Evolutionary conservation across 768 basidiomycete genomes (phyloP).

Genomic region (Pisolithus microcarpus): DNA sequence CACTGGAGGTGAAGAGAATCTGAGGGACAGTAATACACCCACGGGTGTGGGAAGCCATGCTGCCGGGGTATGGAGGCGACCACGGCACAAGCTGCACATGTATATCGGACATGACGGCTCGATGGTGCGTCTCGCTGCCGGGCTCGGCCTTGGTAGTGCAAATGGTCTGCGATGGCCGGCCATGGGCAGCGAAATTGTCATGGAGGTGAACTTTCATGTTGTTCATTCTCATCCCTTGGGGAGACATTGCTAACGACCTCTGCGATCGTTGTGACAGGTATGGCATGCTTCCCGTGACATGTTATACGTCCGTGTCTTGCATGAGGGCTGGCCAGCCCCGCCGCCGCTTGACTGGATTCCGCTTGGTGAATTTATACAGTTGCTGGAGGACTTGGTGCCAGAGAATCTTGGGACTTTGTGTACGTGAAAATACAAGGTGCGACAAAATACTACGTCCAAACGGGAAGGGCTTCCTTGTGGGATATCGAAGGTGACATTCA

Average conservation of each 20-base stretch:
- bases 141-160: conserved; percentile 33
- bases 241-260: no score
- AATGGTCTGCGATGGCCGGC: conserved; percentile 40
- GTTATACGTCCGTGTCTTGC: conserved; percentile 36
- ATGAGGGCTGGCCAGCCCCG: conserved; percentile 36
- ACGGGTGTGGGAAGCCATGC: neutral
- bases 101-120: conserved; percentile 45
- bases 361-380: conserved; percentile 28
- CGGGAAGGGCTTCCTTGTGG: no score
- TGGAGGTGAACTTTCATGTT: conserved; percentile 30
- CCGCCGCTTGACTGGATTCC: conserved; percentile 30
- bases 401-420: conserved; percentile 22
- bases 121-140: conserved; percentile 35
- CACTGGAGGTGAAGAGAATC: no score
- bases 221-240: neutral
- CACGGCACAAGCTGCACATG: conserved; percentile 32
- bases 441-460: neutral
- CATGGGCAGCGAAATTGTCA: conserved; percentile 39
- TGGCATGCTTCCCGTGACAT: conserved; percentile 25
- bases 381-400: conserved; percentile 31
- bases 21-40: no score
- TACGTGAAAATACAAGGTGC: neutral
- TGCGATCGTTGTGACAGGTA: conserved; percentile 23
- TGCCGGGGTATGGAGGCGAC: conserved; percentile 1
- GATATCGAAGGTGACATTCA: no score